Conservation (phyloP, 176 grass and related monocot genomes). For the Stipa capillata region DNA sequence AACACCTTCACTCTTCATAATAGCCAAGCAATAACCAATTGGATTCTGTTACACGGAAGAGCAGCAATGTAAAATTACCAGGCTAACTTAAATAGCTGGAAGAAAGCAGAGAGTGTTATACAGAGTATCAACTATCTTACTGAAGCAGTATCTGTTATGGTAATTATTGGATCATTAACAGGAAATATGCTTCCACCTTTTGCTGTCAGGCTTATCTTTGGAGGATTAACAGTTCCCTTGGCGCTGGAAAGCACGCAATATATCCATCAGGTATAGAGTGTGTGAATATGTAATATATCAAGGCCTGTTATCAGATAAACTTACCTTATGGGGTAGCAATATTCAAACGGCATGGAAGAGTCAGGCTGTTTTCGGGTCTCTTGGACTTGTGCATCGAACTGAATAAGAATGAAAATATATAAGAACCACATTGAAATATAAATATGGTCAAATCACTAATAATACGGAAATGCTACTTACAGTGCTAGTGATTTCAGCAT, state of each 20-base stretch:
- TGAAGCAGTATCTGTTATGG: constrained; percentile 1
- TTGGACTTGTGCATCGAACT: constrained; percentile 69
- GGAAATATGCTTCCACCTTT: constrained; percentile 63
- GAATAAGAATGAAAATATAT: constrained; percentile 7
- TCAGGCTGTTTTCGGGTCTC: constrained; percentile 1
- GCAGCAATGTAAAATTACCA: constrained; percentile 4
- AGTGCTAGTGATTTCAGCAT: constrained; percentile 47
- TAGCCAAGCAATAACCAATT: constrained; percentile 66
- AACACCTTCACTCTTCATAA: constrained; percentile 49
- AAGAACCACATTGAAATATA: neutral
- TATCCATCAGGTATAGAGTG: constrained; percentile 2
- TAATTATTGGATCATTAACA: constrained; percentile 47
- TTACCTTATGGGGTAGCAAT: constrained; percentile 74
- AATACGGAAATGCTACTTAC: constrained; percentile 43
- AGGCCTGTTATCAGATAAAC: neutral
- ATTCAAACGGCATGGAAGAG: constrained; percentile 59
- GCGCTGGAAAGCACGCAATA: constrained; percentile 33
- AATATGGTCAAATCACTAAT: neutral
- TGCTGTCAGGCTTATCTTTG: constrained; percentile 54
- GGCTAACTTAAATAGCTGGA: neutral
- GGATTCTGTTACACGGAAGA: constrained; percentile 20
- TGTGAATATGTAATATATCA: neutral
- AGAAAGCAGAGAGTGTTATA: neutral
- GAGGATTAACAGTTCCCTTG: constrained; percentile 22
- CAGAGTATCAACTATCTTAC: constrained; percentile 31